Percentiles rank a stretch among this genome's conserved stretches.
phyloP scores from a whole-genome alignment of 1,139 yeast genomes.

The Wickerhamomyces sp. region DNA sequence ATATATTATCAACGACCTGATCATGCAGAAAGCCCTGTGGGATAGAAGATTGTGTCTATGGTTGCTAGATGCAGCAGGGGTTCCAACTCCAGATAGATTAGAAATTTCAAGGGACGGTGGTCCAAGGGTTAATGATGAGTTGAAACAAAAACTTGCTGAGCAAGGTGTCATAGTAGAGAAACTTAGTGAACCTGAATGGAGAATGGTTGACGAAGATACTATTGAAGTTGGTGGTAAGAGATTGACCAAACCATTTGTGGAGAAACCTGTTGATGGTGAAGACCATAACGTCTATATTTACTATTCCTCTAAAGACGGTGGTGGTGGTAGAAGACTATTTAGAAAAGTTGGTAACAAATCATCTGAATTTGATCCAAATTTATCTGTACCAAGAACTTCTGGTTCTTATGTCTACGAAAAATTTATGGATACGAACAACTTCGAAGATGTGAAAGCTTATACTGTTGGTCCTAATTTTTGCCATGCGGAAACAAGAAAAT shows the following conservation, averaged over 20 bases:
- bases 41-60: constrained; percentile 86
- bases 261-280: constrained; percentile 98
- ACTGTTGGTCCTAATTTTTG: constrained; percentile 90
- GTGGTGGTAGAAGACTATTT: constrained; percentile 93
- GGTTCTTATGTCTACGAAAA: constrained; percentile 92
- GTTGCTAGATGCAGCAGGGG: constrained; percentile 76
- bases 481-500: constrained; percentile 97
- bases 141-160: constrained; percentile 47
- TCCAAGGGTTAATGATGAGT: constrained; percentile 71
- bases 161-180: constrained; percentile 57
- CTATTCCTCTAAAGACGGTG: constrained; percentile 85
- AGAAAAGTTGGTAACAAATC: constrained; percentile 97
- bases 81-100: constrained; percentile 83
- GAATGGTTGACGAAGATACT: constrained; percentile 84
- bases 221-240: constrained; percentile 68
- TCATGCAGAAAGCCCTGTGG: constrained; percentile 92
- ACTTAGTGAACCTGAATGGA: constrained; percentile 72
- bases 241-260: constrained; percentile 88
- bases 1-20: constrained; percentile 79
- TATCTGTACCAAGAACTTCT: constrained; percentile 71
- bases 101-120: constrained; percentile 97
- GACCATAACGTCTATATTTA: constrained; percentile 96
- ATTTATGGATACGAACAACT: constrained; percentile 97
- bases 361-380: constrained; percentile 87
- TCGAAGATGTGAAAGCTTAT: constrained; percentile 97